A percentile compares a stretch with the other conserved stretches of the same genome.
phyloP scores from a whole-genome alignment of 805 yeast species.

The Sugiyamaella floridensis region DNA sequence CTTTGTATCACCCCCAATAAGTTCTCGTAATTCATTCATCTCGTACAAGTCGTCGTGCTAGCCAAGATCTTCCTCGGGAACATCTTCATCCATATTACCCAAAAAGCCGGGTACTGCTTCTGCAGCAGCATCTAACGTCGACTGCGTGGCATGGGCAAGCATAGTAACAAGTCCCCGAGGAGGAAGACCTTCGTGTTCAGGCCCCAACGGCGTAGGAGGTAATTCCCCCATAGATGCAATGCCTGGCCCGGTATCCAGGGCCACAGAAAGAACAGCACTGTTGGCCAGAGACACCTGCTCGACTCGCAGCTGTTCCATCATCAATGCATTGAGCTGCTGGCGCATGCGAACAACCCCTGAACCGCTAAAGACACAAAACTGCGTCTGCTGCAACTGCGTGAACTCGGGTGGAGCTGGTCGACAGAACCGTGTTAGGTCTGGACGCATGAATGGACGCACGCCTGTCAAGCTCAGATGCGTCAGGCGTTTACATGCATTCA shows the following conservation, averaged over 20 bases:
- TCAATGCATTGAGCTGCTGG: slow-evolving; percentile 45
- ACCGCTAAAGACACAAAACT: slow-evolving; percentile 92
- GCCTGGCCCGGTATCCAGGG: not conserved
- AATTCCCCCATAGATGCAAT: not conserved
- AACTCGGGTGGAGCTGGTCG: slow-evolving; percentile 91
- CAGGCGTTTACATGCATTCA: slow-evolving; percentile 74
- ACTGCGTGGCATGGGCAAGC: not conserved
- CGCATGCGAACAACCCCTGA: slow-evolving; percentile 75
- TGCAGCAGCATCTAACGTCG: not conserved
- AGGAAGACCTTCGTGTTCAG: not conserved
- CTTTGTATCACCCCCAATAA: not conserved
- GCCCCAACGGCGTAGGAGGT: not conserved
- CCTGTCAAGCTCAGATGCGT: slow-evolving; percentile 93
- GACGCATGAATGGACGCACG: slow-evolving; percentile 76
- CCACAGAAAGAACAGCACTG: not conserved
- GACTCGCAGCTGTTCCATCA: slow-evolving; percentile 3
- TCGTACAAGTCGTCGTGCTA: not conserved
- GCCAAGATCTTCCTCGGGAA: not conserved
- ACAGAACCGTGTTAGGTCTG: slow-evolving; percentile 79
- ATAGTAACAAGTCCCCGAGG: not conserved
- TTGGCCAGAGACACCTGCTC: not conserved
- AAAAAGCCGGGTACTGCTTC: not conserved
- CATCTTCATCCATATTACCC: not conserved
- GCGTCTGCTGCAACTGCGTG: slow-evolving; percentile 72
- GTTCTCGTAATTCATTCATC: not conserved